Evolutionary conservation across 495 filamentous ascomycete genomes (phyloP), one percentile per base, ranked within the genome.

Genomic region (Saxophila tyrrhenica): DNA sequence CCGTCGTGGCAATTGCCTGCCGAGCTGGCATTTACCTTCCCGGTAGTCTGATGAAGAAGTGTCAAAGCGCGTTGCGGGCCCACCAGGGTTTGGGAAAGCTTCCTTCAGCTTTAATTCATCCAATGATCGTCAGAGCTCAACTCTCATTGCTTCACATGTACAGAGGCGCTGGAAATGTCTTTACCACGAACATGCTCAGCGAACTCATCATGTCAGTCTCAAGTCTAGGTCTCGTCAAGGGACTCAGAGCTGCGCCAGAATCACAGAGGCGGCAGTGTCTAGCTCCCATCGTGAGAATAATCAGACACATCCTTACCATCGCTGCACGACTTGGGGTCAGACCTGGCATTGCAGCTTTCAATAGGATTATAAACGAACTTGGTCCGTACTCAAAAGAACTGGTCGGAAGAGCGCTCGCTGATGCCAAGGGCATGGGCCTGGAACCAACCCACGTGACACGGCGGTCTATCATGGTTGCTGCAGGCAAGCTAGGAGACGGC

Each of bases 1-100:
- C 66, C 10, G 65, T 70, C 7, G 73, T 75, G 53, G 63, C 73
- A 0, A 59, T 75, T 29, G 70, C 72, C 3, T 75, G 72, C 50
- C 73, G 74, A 17, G 57, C 66, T 9, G 74, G 74, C 13, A 55
- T 63, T 15, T 53, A 61, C 67, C 58, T 47, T 19, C 41, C 41
- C 7, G 19, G 7, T n/a, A 44, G 17, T 17, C 5, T 44, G 16
- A 7, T 17, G 7, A 44, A 21, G 19, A 7, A 3, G 7, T 44
- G 7, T n/a, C 41, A 44, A 21, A 44, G 41, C n/a, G 7, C 7
- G 41, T 17, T 44, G 17, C 15, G 41, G 19, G 41, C 35, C 9
- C n/a, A n/a, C n/a, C n/a, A n/a, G n/a, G n/a, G n/a, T n/a, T n/a
- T n/a, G n/a, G n/a, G n/a, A n/a, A n/a, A n/a, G n/a, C n/a, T n/a